These are phyloP conservation scores for Smittium mucronatum DNA, from an alignment of 371 early-diverging fungal genomes.

Conservation along the genomic window DNA sequence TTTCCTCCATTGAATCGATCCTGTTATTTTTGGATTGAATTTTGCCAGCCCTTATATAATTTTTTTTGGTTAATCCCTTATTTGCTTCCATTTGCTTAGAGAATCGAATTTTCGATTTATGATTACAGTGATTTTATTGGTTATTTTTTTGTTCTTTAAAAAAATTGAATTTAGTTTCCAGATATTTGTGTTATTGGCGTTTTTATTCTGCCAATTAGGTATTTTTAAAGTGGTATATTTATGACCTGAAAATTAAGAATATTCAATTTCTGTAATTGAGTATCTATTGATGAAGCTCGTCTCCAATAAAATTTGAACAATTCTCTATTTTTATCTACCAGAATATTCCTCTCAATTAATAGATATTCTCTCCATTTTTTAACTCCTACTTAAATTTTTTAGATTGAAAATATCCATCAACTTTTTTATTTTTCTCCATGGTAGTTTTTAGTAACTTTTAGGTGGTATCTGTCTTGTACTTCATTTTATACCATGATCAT, in stretches of 20 bases:
- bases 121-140: background rate
- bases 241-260: background rate
- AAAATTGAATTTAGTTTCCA: background rate
- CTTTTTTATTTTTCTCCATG: conserved; percentile 6
- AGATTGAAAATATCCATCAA: background rate
- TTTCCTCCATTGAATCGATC: background rate
- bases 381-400: background rate
- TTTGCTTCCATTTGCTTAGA: background rate
- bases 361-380: background rate
- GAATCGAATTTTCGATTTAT: background rate
- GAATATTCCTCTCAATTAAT: background rate
- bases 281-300: background rate
- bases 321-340: conserved; percentile 3
- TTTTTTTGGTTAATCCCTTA: background rate
- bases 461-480: background rate
- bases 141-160: background rate
- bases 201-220: background rate
- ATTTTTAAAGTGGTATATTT: background rate
- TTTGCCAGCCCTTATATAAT: background rate
- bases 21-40: background rate
- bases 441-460: background rate
- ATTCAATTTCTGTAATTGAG: background rate
- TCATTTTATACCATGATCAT: conserved; percentile 5
- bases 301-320: conserved; percentile 4
- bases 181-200: background rate